Base-by-base conservation (phyloP, 805 yeast species). In the Candida parachauliodes region DNA sequence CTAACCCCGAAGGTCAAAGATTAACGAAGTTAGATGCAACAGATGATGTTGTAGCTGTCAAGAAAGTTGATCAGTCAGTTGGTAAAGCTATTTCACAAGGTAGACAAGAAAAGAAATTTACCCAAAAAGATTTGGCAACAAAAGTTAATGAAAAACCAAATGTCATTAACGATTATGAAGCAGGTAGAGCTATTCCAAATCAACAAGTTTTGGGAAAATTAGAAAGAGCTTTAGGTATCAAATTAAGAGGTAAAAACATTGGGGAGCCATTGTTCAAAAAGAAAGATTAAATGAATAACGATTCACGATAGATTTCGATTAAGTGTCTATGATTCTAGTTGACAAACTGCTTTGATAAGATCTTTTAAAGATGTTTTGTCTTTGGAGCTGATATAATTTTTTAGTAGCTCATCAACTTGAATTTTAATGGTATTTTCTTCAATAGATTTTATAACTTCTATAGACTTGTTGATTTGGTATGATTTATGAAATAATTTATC, bases 91-190 rank as follows among this genome's bases (percentile, higher is more conserved):
- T 93, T 50, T 75, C 80, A 36, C 73, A 80, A 59, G 96, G 84
- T 25, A 81, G 98, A 70, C 81, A 79, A 54, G 96, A 86, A 42
- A 88, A 88, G 74, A 77, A 79, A 55, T 60, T 89, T 59, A 83
- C 97, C 8, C 98, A 93, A 66, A 93, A 93, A 75, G 98, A 93
- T 53, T 76, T 93, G 54, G 98, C 98, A 52, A 88, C 96, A 40
- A 85, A 83, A 62, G 77, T 91, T 57, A 91, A 89, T 61, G 98
- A 93, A 70, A 93, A 93, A 72, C 96, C 97, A 44, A 88, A 82
- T 50, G 84, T 93, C 44, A 81, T 93, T 57, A 89, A 88, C 65
- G 98, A 93, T 58, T 93, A 93, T 65, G 98, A 93, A 71, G 86
- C 95, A 40, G 97, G 96, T 42, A 81, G 95, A 59, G 98, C 96